Evolutionary conservation across 148 eudicot genomes (phyloP), one percentile per base, ranked within the genome.

Genomic region (Fagopyrum homotropicum): DNA sequence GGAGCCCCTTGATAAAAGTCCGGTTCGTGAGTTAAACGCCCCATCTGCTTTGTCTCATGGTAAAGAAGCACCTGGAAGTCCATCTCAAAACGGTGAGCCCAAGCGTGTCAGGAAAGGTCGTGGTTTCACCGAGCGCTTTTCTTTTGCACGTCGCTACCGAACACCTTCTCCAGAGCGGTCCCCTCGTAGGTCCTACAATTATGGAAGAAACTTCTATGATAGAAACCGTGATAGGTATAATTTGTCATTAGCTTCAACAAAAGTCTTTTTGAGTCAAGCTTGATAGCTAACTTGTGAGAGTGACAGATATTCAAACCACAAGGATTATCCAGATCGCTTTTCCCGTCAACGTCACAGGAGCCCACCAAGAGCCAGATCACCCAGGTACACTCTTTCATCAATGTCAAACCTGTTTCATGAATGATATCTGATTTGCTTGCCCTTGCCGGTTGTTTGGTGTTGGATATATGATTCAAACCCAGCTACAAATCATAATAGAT

Each of bases 61-160:
- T 52, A 84, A 72, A 73, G 82, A 83, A 77, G 64, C 75, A 50
- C 83, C 88, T 16, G 78, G 84, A 83, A 88, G 89, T 75, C 89
- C 85, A 74, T 88, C 97, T 80, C 88, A 89, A 80, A 83, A 89
- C 89, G 99, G 98, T 77, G 83, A 82, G 30, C 86, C 87, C 9
- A 92, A 86, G 81, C 99, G 98, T 12, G 48, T 96, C 72, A 87
- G 98, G 59, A 96, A 96, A 85, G 99, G 99, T 3, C 90, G 99
- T 64, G 99, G 99, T 72, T 96, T 96, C 81, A 92, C 99, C 17
- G 91, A 92, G 46, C 76, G 80, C 52, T 96, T 82, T 73, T 76
- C 91, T 9, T 96, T 85, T 83, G 99, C 90, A 64, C 88, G 99
- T 35, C 83, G 84, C 64, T 96, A 92, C 77, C 92, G 88, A 43